Conservation (phyloP, 179 eudicot species). For the Vitellaria paradoxa region DNA sequence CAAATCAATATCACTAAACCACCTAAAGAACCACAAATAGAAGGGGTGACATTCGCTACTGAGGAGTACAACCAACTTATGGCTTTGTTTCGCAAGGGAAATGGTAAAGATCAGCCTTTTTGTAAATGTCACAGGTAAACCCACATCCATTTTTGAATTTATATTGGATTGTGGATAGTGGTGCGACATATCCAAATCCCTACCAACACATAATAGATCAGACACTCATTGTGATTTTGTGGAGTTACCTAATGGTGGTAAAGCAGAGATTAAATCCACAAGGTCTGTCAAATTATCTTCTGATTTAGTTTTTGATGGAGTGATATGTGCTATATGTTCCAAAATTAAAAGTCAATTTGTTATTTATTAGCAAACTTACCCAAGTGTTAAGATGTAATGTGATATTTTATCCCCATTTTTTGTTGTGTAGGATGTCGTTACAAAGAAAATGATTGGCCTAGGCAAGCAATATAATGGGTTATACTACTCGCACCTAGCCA, state of each 20-base stretch:
- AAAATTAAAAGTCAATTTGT: constrained; percentile 4
- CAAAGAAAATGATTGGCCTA: constrained; percentile 15
- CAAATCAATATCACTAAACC: too few relatives aligned
- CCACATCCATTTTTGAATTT: not conserved
- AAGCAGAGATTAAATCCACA: not conserved
- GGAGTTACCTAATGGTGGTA: not conserved
- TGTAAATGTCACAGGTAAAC: not conserved
- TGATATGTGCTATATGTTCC: constrained; percentile 5
- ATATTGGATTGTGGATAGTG: constrained; percentile 5
- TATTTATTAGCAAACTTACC: constrained; percentile 7
- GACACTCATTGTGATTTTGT: not conserved
- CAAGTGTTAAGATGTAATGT: not conserved
- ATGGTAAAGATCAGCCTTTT: not conserved
- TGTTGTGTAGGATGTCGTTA: constrained; percentile 4
- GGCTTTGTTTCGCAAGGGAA: not conserved
- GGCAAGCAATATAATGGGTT: constrained; percentile 4
- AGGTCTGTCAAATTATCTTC: not conserved
- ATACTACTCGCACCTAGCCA: not conserved
- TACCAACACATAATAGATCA: not conserved
- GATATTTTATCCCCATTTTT: constrained; percentile 11
- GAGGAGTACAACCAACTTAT: too few relatives aligned
- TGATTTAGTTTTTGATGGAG: constrained; percentile 1
- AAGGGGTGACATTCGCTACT: too few relatives aligned
- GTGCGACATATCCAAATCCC: not conserved
- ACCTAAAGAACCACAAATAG: too few relatives aligned